Evolutionary conservation across 257 asterid genomes (phyloP), one percentile per base, ranked within the genome.

Genomic region (Parsonsia alboflavescens): DNA sequence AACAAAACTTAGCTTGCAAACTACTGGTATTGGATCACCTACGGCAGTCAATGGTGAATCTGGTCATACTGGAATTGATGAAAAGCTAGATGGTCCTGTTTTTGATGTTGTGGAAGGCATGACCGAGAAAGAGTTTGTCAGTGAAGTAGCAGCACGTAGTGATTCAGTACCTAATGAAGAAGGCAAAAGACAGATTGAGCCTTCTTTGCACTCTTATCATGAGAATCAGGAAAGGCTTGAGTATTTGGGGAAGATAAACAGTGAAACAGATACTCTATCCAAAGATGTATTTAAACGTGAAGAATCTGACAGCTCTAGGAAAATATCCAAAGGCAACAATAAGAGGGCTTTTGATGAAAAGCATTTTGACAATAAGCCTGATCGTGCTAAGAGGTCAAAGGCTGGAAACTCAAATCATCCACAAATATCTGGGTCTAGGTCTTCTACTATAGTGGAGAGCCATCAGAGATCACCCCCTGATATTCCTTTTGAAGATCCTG

Each of bases 91-190:
- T 79, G 89, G 77, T 77, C 81, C 76, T 79, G 73, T 59, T 71
- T 77, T 84, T 81, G 93, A 86, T 84, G 71, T 73, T 64, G 84
- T 87, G 75, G 93, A 89, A 86, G 90, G 85, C 82, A 80, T 83
- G 54, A 89, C 86, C 33, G 83, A 80, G 58, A 81, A 76, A 78
- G 81, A 76, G 74, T 84, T 75, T 50, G 87, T 77, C 67, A 78
- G 83, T 70, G 88, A 73, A 77, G 74, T 77, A 83, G 84, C 83
- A 62, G 72, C 75, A n/a, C 81, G 80, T 73, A 59, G 64, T 74
- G 73, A 76, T 74, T 73, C 79, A 24, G 84, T 53, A 85, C 82
- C 79, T 83, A 80, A 75, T 81, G 85, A 82, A 74, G 89, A 85
- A 79, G 81, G 85, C 69, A 81, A 82, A 82, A 84, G 74, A 77